These are phyloP conservation scores for Pulveroboletus frians DNA, from an alignment of 768 basidiomycete genomes.

Conservation along the genomic window DNA sequence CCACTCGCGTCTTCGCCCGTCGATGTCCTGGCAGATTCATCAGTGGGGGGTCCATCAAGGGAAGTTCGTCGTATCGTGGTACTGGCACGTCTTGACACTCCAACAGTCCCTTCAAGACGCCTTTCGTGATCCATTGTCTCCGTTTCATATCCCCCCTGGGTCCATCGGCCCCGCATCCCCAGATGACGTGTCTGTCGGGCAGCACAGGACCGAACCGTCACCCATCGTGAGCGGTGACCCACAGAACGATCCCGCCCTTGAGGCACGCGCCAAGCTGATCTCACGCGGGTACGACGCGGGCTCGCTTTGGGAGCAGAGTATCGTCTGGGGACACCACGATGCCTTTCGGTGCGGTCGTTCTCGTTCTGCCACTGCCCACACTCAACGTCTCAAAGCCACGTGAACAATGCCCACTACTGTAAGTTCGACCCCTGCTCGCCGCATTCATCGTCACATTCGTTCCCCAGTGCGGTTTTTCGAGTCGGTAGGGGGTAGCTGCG, in stretches of 20 bases:
- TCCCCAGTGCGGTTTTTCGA: conserved; percentile 61
- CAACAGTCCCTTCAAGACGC: conserved; percentile 56
- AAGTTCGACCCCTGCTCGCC: conserved; percentile 8
- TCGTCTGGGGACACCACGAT: conserved; percentile 81
- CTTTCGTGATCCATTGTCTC: conserved; percentile 59
- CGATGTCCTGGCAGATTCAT: conserved; percentile 1
- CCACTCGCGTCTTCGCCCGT: no score
- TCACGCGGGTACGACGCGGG: conserved; percentile 52
- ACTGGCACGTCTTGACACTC: background rate
- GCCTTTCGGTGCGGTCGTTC: conserved; percentile 53
- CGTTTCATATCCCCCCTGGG: conserved; percentile 60
- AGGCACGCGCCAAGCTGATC: conserved; percentile 41
- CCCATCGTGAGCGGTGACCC: background rate
- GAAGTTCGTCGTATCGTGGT: background rate
- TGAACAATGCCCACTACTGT: conserved; percentile 76
- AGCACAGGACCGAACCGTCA: background rate
- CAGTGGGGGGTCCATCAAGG: conserved; percentile 28
- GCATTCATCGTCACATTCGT: background rate
- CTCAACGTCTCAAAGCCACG: conserved; percentile 46
- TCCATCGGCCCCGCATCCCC: conserved; percentile 55
- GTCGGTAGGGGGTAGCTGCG: conserved; percentile 40
- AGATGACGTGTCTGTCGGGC: conserved; percentile 33
- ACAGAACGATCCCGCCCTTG: conserved; percentile 18
- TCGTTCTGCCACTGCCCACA: background rate
- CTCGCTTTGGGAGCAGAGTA: conserved; percentile 73